These are phyloP conservation scores for Barnettozyma hawaiiensis DNA, from an alignment of 1,139 yeast species.

Conservation along the genomic window DNA sequence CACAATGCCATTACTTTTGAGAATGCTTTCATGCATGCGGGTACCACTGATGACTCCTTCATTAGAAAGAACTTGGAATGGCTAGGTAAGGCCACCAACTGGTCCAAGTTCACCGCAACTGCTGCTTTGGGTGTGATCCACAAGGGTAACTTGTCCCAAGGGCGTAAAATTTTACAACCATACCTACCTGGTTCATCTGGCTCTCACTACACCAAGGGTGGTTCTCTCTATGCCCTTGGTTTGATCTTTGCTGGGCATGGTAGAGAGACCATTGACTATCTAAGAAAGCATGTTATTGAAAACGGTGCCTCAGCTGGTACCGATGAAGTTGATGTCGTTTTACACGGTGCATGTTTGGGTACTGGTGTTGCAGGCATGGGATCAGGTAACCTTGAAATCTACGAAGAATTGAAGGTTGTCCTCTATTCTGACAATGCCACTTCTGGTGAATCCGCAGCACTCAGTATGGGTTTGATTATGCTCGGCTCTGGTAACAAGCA, in stretches of 20 bases:
- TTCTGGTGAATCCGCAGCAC: conserved; percentile 95
- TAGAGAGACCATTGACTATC: conserved; percentile 74
- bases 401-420: conserved; percentile 79
- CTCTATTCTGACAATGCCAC: conserved; percentile 88
- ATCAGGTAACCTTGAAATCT: conserved; percentile 64
- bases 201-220: conserved; percentile 90
- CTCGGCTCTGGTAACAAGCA: conserved; percentile 81
- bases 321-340: conserved; percentile 75
- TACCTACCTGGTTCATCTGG: conserved; percentile 80
- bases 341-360: conserved; percentile 96
- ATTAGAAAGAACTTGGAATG: conserved; percentile 89
- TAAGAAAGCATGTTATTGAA: conserved; percentile 68
- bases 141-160: conserved; percentile 89
- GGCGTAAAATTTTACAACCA: conserved; percentile 81
- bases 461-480: conserved; percentile 95
- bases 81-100: conserved; percentile 94
- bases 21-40: conserved; percentile 93
- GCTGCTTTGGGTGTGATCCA: conserved; percentile 98
- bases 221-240: conserved; percentile 90
- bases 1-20: conserved; percentile 95
- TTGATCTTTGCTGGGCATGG: conserved; percentile 96
- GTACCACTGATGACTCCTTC: conserved; percentile 93
- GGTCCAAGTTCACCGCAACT: conserved; percentile 98
- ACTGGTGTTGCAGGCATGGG: conserved; percentile 98
- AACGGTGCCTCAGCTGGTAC: conserved; percentile 61